Conservation (phyloP, 1,284 basidiomycete species). For the Melanopsichium pennsylvanicum region DNA sequence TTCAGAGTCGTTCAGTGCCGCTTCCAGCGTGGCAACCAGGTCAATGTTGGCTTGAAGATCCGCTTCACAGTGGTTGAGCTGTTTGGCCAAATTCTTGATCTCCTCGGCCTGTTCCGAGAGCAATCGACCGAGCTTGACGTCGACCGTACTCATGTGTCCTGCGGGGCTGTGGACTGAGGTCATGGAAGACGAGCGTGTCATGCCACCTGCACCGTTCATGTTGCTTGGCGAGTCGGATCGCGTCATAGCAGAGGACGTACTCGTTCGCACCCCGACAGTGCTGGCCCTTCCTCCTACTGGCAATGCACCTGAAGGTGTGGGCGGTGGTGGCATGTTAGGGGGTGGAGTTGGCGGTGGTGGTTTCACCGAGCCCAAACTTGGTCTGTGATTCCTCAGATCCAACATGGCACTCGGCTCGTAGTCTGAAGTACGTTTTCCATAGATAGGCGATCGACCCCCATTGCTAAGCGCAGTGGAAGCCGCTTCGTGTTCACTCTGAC, state of each 20-base stretch:
- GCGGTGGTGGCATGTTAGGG: conserved; percentile 82
- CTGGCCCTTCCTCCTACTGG: background rate
- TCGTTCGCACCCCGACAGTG: conserved; percentile 41
- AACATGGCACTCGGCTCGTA: conserved; percentile 19
- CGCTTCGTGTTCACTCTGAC: conserved; percentile 34
- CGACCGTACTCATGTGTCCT: conserved; percentile 17
- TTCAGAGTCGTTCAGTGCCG: conserved; percentile 59
- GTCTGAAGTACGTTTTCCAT: conserved; percentile 15
- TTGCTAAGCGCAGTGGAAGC: conserved; percentile 14
- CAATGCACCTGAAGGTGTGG: conserved; percentile 33
- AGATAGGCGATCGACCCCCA: conserved; percentile 34
- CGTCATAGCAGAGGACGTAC: conserved; percentile 48
- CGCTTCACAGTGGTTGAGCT: conserved; percentile 85
- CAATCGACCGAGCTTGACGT: conserved; percentile 61
- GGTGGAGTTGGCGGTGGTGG: conserved; percentile 87
- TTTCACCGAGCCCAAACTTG: conserved; percentile 69
- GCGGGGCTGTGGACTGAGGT: conserved; percentile 45
- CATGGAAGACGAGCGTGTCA: conserved; percentile 56
- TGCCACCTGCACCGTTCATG: conserved; percentile 12
- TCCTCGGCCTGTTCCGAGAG: conserved; percentile 80
- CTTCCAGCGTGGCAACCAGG: conserved; percentile 71
- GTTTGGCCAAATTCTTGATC: conserved; percentile 87
- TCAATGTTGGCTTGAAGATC: conserved; percentile 92
- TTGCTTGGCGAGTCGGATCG: conserved; percentile 49
- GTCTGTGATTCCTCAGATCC: conserved; percentile 28